Conservation (phyloP, 2,329 filamentous ascomycete genomes). For the Hypoxylon sp. region DNA sequence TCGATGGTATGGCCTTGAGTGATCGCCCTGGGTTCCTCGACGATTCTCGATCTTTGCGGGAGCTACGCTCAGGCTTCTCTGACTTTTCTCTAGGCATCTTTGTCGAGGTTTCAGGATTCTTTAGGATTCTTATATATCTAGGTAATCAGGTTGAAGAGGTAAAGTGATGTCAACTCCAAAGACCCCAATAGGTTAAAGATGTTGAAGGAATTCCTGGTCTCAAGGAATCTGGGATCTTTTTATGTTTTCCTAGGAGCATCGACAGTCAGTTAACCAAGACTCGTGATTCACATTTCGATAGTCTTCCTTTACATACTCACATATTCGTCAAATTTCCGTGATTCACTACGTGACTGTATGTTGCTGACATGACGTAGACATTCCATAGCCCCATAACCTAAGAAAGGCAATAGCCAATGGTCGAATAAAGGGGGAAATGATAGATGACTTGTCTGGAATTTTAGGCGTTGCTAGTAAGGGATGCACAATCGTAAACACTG, state of each 20-base stretch:
- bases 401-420: background rate
- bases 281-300: background rate
- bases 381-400: background rate
- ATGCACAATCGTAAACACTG: background rate
- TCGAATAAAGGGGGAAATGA: background rate
- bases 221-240: background rate
- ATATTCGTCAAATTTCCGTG: background rate
- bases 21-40: background rate
- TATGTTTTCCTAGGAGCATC: background rate
- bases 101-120: background rate
- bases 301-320: background rate
- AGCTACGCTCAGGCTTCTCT: background rate
- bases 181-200: background rate
- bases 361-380: background rate
- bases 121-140: background rate
- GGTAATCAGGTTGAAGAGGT: background rate
- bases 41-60: background rate
- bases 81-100: background rate
- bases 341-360: background rate
- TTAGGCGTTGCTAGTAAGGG: background rate
- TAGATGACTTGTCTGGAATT: background rate
- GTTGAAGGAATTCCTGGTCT: background rate
- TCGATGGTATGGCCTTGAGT: background rate
- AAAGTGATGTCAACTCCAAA: background rate
- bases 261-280: background rate